Base-by-base conservation (phyloP, 2,329 filamentous ascomycete species). In the Colletotrichum australisinense region DNA sequence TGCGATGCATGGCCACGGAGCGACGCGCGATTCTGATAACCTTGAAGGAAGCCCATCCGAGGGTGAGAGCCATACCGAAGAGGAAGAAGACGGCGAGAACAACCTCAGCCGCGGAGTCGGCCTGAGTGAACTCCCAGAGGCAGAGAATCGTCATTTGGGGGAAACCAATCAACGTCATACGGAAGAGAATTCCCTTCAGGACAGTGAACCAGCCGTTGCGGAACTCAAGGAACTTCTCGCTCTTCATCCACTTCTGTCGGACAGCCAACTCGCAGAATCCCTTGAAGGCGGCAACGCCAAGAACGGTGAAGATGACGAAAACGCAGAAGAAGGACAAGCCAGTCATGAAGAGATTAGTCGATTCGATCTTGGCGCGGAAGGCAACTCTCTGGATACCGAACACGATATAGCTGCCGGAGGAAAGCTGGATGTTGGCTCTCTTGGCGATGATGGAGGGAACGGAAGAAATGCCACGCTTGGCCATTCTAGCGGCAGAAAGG, bases 201-300 rank as follows among this genome's bases (percentile, higher is more conserved):
- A 98, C 93, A 16, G 95, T 95, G 76, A 93, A 92, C 96, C 96
- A 98, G 77, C 95, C 95, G 78, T 97, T 96, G 75, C 96, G 93
- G 90, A 98, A 98, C 78, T 98, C 95, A 77, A 93, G 88, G 83
- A 98, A 98, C 78, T 94, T 95, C 80, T 98, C 93, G 69, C 88
- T 87, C 84, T 94, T 93, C 87, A 98, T 95, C 88, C 91, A 93
- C 78, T 91, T 91, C 75, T 90, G 88, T 85, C 91, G 95, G 77
- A 92, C 91, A 12, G 93, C 90, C 62, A 93, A 81, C 82, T 98
- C 95, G 82, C 93, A 95, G 76, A 93, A 84, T 71, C 88, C 93
- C 85, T 98, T 98, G 89, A 97, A 97, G 32, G 91, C 83, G 53
- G 91, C 87, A 26, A 98, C 94, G 56, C 90, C 87, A 35, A 95